A percentile compares a stretch with the other conserved stretches of the same genome.
Conservation (phyloP, 345 rosid species). For the Psidium friedrichsthalianum region DNA sequence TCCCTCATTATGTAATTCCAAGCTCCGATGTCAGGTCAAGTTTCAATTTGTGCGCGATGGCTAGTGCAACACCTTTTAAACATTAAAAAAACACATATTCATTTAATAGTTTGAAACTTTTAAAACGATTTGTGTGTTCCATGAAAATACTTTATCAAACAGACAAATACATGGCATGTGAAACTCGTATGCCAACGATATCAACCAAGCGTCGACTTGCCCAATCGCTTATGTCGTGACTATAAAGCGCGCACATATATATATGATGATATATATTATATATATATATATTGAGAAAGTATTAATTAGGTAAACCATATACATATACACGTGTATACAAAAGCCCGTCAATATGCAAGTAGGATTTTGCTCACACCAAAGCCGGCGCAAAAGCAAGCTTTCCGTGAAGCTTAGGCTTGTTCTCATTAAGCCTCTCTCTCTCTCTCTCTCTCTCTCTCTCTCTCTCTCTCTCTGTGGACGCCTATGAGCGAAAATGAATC, state of each 20-base stretch:
- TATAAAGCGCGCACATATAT: neutral
- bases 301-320: neutral
- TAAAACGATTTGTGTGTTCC: neutral
- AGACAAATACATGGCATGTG: neutral
- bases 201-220: accelerated
- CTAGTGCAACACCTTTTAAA: neutral
- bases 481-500: neutral
- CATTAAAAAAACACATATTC: neutral
- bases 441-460: neutral
- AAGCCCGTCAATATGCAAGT: neutral
- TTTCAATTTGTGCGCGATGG: neutral
- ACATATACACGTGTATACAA: neutral
- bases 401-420: neutral
- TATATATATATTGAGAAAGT: neutral
- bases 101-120: neutral
- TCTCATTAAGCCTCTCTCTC: neutral
- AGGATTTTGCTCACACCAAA: neutral
- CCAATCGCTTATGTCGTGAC: neutral
- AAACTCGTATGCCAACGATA: neutral
- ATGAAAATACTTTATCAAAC: neutral
- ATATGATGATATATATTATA: too few species aligned
- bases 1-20: neutral
- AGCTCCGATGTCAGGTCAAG: neutral
- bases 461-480: neutral
- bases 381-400: neutral